These are phyloP conservation scores for Umbelopsis vinacea DNA, from an alignment of 192 early-diverging fungal species.

Conservation along the genomic window DNA sequence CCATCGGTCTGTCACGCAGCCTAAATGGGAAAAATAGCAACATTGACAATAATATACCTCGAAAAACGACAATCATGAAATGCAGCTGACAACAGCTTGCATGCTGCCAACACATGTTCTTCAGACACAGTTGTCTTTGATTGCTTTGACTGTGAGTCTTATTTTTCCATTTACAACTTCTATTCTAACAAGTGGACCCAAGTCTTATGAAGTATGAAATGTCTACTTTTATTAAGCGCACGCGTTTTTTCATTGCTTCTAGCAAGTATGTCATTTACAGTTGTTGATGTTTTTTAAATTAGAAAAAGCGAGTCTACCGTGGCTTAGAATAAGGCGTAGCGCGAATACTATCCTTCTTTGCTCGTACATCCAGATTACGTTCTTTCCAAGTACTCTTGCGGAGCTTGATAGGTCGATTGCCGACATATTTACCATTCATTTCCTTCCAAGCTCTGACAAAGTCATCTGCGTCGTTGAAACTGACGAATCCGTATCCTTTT, in stretches of 20 bases:
- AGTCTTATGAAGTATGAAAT: too few species aligned
- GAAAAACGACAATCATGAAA: too few species aligned
- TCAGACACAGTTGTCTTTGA: too few species aligned
- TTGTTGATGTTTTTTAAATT: background rate
- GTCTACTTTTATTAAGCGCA: too few species aligned
- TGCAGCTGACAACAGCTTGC: too few species aligned
- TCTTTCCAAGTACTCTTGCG: constrained; percentile 94
- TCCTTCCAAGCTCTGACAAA: constrained; percentile 93
- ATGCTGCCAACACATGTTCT: too few species aligned
- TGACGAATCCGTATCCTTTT: constrained; percentile 93
- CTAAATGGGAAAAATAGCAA: too few species aligned
- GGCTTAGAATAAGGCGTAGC: constrained; percentile 42
- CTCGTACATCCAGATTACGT: constrained; percentile 74
- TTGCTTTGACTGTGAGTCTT: too few species aligned
- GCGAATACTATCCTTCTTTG: constrained; percentile 47
- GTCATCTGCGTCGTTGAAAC: constrained; percentile 89
- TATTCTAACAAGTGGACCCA: too few species aligned
- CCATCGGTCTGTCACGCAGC: too few species aligned
- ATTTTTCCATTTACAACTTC: too few species aligned
- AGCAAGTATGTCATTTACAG: background rate
- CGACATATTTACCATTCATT: constrained; percentile 98
- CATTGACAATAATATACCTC: too few species aligned
- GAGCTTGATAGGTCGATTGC: constrained; percentile 92
- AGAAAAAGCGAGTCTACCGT: constrained; percentile 16
- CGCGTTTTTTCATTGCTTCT: background rate